Percentiles rank a stretch among this genome's conserved stretches.
phyloP scores from a whole-genome alignment of 306 rosid species.

The Arachis hypogaea region DNA sequence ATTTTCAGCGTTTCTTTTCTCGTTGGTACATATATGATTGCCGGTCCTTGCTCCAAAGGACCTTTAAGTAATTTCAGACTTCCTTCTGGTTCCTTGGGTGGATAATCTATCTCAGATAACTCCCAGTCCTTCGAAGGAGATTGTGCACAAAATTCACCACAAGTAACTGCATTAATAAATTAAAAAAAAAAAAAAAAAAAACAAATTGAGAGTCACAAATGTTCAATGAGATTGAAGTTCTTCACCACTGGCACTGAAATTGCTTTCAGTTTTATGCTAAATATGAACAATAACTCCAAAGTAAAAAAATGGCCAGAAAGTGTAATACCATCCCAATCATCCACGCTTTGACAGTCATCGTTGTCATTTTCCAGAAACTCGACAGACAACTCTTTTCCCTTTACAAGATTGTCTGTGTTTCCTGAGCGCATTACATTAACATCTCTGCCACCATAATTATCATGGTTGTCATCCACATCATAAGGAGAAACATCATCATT shows the following conservation, averaged over 20 bases:
- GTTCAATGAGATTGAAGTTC: slow-evolving; percentile 6
- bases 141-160: slow-evolving; percentile 67
- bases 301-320: slow-evolving; percentile 20
- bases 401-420: slow-evolving; percentile 44
- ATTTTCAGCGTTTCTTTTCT: slow-evolving; percentile 77
- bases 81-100: slow-evolving; percentile 53
- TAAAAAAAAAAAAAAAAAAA: background rate
- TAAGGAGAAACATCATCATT: slow-evolving; percentile 45
- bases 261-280: slow-evolving; percentile 29
- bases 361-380: slow-evolving; percentile 84
- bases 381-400: slow-evolving; percentile 65
- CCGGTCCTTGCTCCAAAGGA: slow-evolving; percentile 67
- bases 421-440: slow-evolving; percentile 40
- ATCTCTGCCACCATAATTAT: slow-evolving; percentile 44
- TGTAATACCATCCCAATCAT: slow-evolving; percentile 80
- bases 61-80: slow-evolving; percentile 49
- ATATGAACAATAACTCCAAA: slow-evolving; percentile 13
- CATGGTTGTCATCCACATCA: slow-evolving; percentile 51
- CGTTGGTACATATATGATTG: slow-evolving; percentile 86
- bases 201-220: slow-evolving; percentile 18
- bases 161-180: slow-evolving; percentile 57
- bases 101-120: slow-evolving; percentile 43
- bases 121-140: slow-evolving; percentile 46
- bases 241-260: slow-evolving; percentile 14
- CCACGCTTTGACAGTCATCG: slow-evolving; percentile 68